Evolutionary conservation across 2,329 filamentous ascomycete species (phyloP), one percentile per base, ranked within the genome.

Genomic region (Diaporthe sp.): DNA sequence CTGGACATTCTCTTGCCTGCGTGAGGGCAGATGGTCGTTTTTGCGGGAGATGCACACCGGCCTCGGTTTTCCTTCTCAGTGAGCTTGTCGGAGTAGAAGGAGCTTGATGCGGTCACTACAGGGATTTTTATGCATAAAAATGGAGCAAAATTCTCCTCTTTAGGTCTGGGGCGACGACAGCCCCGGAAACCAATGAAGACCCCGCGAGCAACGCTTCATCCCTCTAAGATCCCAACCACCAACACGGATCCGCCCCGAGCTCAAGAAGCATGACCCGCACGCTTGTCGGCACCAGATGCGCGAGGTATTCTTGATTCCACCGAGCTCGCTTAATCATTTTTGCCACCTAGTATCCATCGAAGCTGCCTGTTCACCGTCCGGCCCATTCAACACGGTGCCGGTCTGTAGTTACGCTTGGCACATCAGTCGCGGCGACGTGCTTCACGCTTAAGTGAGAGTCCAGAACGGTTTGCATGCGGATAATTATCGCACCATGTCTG

Each of bases 51-150:
- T 67, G 45, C 45, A 38, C 45, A 35, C 15, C 22, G 33, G 64
- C 28, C 64, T 67, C 64, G 38, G 17, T 67, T 25, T 6, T 52
- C n/a, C 13, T 28, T 9, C n/a, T 28, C 50, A 25, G 50, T 3
- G 45, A 38, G 64, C 22, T 45, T 35, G 33, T 45, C 38, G 47
- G 45, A 67, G 45, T 6, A 52, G 28, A 52, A 25, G 64, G 61
- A 52, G 52, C 13, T 13, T n/a, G 45, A 67, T 67, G 61, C 45
- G 42, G 61, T 67, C 61, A 67, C 45, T n/a, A 38, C 30, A 67
- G 42, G 61, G 42, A 67, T 30, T 67, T 50, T 67, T 67, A 25
- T 38, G 61, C 61, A 67, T 12, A 10, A 50, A 15, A 30, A 38
- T 67, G 61, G 61, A 52, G 58, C 35, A 57, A 1, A 38, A 19